Conservation (phyloP, 2,329 filamentous ascomycete genomes). For the Aspergillus piperis region DNA sequence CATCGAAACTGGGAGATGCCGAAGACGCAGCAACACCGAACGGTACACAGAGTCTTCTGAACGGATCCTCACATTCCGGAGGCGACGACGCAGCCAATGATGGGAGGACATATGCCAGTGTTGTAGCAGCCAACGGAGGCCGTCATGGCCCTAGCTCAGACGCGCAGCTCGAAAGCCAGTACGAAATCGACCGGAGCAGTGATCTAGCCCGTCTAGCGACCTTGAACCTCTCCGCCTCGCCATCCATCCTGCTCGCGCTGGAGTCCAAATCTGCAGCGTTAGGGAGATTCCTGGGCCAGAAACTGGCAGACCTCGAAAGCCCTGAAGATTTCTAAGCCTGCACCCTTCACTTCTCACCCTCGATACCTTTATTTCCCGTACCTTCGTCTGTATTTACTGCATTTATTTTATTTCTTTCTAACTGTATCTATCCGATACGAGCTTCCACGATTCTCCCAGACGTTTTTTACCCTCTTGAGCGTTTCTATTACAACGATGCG, state of each 20-base stretch:
- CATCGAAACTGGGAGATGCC: slow-evolving; percentile 30
- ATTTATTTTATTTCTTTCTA: background rate
- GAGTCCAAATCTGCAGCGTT: slow-evolving; percentile 47
- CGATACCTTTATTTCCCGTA: background rate
- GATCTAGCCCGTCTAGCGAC: slow-evolving; percentile 43
- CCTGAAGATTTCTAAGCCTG: slow-evolving; percentile 43
- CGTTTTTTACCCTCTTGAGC: background rate
- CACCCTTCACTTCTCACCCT: background rate
- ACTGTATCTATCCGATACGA: background rate
- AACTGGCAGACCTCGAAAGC: slow-evolving; percentile 43
- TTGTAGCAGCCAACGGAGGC: background rate
- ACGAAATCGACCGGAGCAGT: slow-evolving; percentile 42
- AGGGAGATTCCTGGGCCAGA: slow-evolving; percentile 43
- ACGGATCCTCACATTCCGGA: background rate
- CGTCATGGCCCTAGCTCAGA: slow-evolving; percentile 22
- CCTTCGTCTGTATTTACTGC: background rate
- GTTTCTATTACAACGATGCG: background rate
- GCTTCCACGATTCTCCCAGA: background rate
- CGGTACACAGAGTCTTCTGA: background rate
- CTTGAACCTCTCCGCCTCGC: slow-evolving; percentile 42
- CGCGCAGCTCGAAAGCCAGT: slow-evolving; percentile 36
- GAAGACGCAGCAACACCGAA: slow-evolving; percentile 14
- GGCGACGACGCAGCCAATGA: background rate
- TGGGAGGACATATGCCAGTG: slow-evolving; percentile 4
- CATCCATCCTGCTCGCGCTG: slow-evolving; percentile 42